Percentiles rank a stretch among this genome's conserved stretches.
Evolutionary conservation across 345 rosid genomes (phyloP).

Genomic region (Hirschfeldia incana): DNA sequence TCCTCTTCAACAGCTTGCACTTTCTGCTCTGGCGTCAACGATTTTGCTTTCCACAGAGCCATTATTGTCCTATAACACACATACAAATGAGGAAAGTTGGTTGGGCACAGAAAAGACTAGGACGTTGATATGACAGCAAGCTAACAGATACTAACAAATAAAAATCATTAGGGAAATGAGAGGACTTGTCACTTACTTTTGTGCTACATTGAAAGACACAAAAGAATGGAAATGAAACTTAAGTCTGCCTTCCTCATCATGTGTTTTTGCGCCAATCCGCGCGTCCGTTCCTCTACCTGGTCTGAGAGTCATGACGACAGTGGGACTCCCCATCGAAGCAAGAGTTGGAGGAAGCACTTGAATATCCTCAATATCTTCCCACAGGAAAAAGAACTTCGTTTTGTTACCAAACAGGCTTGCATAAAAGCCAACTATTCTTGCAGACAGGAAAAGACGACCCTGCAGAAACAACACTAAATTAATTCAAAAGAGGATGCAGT

Average conservation of each 20-base stretch:
- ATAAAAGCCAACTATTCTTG: conserved; percentile 89
- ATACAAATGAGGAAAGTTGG: background rate
- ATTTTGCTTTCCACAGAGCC: conserved; percentile 95
- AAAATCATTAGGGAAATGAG: conserved; percentile 10
- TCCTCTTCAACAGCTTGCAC: conserved; percentile 89
- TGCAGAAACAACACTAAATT: conserved; percentile 34
- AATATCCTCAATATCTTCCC: conserved; percentile 96
- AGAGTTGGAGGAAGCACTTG: conserved; percentile 76
- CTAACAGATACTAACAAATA: background rate
- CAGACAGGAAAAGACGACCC: conserved; percentile 94
- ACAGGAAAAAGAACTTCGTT: conserved; percentile 92
- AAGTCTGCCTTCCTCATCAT: conserved; percentile 92
- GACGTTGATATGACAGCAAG: background rate
- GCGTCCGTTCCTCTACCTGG: conserved; percentile 87
- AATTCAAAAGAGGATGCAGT: background rate
- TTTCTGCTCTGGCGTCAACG: conserved; percentile 93
- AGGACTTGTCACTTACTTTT: conserved; percentile 56
- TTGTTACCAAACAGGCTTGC: conserved; percentile 89
- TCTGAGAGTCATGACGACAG: conserved; percentile 73
- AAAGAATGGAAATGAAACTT: conserved; percentile 93
- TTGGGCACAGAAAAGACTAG: conserved; percentile 5
- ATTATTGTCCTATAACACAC: conserved; percentile 72
- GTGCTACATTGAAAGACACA: conserved; percentile 85
- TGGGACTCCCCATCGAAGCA: conserved; percentile 94
- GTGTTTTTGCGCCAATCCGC: conserved; percentile 80